These are phyloP conservation scores for Beta lomatogona DNA, from an alignment of 179 eudicot genomes.

Conservation along the genomic window DNA sequence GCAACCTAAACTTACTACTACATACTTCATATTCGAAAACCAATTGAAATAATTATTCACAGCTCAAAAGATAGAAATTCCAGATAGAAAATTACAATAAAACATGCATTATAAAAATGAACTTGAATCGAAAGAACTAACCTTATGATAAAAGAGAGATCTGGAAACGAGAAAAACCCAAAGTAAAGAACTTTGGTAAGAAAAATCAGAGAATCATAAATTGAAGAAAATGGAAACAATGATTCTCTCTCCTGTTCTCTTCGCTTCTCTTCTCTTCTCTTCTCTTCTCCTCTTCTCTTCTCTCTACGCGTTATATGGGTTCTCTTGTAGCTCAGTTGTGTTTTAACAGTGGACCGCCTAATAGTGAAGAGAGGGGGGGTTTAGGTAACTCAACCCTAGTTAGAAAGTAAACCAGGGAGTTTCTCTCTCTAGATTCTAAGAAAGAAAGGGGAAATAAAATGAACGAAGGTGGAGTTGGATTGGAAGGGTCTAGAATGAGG, in stretches of 20 bases:
- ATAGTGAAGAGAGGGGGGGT: not conserved
- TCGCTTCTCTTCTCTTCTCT: too few relatives aligned
- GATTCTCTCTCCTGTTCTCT: not conserved
- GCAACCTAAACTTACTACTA: too few relatives aligned
- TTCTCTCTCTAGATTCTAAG: not conserved
- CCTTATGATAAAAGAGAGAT: constrained; percentile 18
- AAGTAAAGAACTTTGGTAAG: not conserved
- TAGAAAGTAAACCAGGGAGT: not conserved
- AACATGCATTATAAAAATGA: not conserved
- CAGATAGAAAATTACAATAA: not conserved
- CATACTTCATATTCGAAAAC: too few relatives aligned
- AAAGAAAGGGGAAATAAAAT: not conserved
- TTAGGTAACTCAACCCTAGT: constrained; percentile 26
- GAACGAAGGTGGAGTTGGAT: too few relatives aligned
- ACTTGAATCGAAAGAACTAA: not conserved
- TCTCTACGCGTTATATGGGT: not conserved
- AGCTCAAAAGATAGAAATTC: not conserved
- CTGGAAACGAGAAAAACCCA: constrained; percentile 3
- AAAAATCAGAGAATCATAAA: not conserved
- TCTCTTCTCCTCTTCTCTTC: not conserved
- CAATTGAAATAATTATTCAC: too few relatives aligned
- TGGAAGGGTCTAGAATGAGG: constrained; percentile 41
- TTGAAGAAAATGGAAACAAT: constrained; percentile 13
- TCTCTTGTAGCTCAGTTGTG: not conserved
- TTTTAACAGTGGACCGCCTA: constrained; percentile 19